Percentiles rank a stretch among this genome's conserved stretches.
phyloP scores from a whole-genome alignment of 768 basidiomycete genomes.

The Amanita thiersii region DNA sequence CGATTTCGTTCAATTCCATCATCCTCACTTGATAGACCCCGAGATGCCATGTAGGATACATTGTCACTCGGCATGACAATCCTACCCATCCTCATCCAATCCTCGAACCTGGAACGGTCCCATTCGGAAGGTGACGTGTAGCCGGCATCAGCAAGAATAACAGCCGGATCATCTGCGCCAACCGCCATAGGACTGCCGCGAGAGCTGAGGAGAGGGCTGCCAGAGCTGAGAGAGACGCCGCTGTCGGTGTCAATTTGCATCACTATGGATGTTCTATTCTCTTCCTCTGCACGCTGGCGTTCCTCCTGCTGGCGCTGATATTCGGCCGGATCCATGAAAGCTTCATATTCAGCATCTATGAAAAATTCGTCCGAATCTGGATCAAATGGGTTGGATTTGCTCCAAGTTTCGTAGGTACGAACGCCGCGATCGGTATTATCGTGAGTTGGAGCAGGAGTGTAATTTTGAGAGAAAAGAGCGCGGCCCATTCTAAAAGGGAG shows the following conservation, averaged over 20 bases:
- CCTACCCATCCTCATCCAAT: constrained; percentile 6
- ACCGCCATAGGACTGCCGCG: constrained; percentile 41
- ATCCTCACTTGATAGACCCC: constrained; percentile 5
- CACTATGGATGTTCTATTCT: constrained; percentile 1
- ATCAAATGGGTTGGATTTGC: constrained; percentile 60
- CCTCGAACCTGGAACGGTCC: constrained; percentile 11
- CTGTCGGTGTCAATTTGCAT: constrained; percentile 16
- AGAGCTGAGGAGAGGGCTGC: constrained; percentile 25
- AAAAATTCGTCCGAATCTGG: constrained; percentile 80
- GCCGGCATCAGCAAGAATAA: constrained; percentile 30
- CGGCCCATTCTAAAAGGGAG: constrained; percentile 45
- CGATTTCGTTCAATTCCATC: background rate
- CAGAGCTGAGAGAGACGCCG: constrained; percentile 7
- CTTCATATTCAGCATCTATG: constrained; percentile 55
- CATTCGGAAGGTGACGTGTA: constrained; percentile 16
- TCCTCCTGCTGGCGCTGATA: constrained; percentile 21
- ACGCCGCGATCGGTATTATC: constrained; percentile 33
- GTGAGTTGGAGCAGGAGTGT: constrained; percentile 27
- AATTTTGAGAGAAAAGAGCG: constrained; percentile 45
- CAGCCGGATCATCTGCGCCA: constrained; percentile 32
- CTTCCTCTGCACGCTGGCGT: constrained; percentile 6
- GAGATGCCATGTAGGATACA: background rate
- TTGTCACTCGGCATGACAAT: background rate
- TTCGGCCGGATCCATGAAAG: constrained; percentile 43
- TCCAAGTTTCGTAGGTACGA: constrained; percentile 49